Conservation (phyloP, 1,284 basidiomycete genomes). For the Taiwanofungus camphoratus region DNA sequence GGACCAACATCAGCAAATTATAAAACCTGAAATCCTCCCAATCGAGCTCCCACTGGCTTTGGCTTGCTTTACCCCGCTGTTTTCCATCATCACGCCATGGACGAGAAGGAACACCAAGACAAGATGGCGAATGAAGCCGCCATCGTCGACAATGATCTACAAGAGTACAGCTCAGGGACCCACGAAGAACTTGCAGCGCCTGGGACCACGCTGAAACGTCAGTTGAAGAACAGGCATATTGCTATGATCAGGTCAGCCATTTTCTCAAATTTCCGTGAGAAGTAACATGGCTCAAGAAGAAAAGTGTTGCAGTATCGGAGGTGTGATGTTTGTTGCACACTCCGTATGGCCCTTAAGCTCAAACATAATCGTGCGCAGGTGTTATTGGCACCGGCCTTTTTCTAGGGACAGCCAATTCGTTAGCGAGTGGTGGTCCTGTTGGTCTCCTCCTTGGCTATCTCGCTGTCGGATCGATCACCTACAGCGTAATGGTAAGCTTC, state of each 20-base stretch:
- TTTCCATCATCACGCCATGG: too few species aligned
- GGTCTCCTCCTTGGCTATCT: slow-evolving; percentile 64
- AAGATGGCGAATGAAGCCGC: not conserved
- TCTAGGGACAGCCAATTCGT: slow-evolving; percentile 55
- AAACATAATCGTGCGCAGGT: slow-evolving; percentile 39
- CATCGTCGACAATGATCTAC: not conserved
- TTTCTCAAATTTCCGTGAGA: not conserved
- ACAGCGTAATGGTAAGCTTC: slow-evolving; percentile 33
- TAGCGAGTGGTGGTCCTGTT: slow-evolving; percentile 50
- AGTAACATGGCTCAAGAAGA: not conserved
- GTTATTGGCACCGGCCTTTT: slow-evolving; percentile 74
- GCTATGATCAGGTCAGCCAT: slow-evolving; percentile 32
- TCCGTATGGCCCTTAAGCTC: not conserved
- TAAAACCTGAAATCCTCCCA: too few species aligned
- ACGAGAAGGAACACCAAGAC: too few species aligned
- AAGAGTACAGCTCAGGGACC: slow-evolving; percentile 1
- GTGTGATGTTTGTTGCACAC: slow-evolving; percentile 9
- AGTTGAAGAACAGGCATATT: slow-evolving; percentile 35
- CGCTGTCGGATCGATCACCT: slow-evolving; percentile 58
- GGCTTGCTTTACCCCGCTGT: too few species aligned
- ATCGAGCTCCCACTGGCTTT: too few species aligned
- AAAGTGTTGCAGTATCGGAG: slow-evolving; percentile 29
- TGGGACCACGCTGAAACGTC: slow-evolving; percentile 25
- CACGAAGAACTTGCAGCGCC: not conserved
- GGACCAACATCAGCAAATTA: too few species aligned